A percentile compares a stretch with the other conserved stretches of the same genome.
Conservation (phyloP, 306 rosid genomes). For the Rosa multiflora region DNA sequence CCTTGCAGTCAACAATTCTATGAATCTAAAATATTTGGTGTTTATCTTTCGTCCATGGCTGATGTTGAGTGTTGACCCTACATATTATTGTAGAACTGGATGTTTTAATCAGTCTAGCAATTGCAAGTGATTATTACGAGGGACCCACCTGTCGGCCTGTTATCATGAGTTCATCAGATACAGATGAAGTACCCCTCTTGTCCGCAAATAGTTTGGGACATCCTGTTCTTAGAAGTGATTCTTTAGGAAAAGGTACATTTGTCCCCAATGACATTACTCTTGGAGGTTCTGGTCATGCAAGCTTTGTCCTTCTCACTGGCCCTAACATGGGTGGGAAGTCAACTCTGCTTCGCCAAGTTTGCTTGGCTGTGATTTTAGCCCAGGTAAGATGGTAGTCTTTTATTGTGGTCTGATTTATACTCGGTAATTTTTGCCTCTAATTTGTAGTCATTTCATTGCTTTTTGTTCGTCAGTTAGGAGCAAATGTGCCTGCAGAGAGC, state of each 20-base stretch:
- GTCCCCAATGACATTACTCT: conserved; percentile 72
- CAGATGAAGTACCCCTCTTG: conserved; percentile 54
- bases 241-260: conserved; percentile 77
- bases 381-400: conserved; percentile 58
- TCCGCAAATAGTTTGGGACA: conserved; percentile 82
- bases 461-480: conserved; percentile 69
- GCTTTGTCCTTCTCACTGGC: conserved; percentile 85
- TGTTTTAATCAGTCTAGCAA: conserved; percentile 85
- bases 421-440: neutral
- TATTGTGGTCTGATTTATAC: conserved; percentile 12
- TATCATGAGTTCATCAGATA: conserved; percentile 45
- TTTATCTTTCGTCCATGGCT: conserved; percentile 16
- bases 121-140: conserved; percentile 81
- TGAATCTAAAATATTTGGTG: neutral
- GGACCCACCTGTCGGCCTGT: conserved; percentile 74
- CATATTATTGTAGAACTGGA: conserved; percentile 79
- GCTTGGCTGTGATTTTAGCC: conserved; percentile 86
- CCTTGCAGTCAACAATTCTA: neutral
- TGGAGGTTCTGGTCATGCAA: conserved; percentile 74
- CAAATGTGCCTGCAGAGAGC: conserved; percentile 91
- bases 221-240: conserved; percentile 86
- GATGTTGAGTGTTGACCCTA: conserved; percentile 35
- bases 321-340: conserved; percentile 99
- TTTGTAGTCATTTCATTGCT: conserved; percentile 19
- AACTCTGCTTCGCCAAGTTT: conserved; percentile 95